A percentile compares a stretch with the other conserved stretches of the same genome.
Conservation (phyloP, 257 asterid species). For the Plantago elongata region DNA sequence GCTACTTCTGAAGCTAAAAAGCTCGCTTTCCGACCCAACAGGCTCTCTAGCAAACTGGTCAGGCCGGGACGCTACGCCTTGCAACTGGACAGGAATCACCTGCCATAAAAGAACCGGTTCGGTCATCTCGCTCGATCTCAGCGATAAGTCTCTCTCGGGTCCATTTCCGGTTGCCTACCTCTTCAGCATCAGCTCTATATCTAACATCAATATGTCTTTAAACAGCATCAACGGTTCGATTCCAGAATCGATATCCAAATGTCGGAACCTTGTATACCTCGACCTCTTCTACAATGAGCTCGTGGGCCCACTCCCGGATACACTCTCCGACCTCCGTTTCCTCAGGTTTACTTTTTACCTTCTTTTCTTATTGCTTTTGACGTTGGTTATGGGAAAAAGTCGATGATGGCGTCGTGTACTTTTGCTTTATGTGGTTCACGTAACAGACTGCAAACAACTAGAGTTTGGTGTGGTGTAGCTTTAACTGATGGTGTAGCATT, state of each 20-base stretch:
- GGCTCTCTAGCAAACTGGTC: conserved; percentile 51
- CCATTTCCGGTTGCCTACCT: conserved; percentile 42
- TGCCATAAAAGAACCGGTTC: conserved; percentile 38
- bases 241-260: conserved; percentile 46
- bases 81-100: conserved; percentile 76
- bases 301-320: conserved; percentile 51
- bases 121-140: conserved; percentile 44
- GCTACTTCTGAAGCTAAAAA: conserved; percentile 34
- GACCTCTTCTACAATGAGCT: conserved; percentile 63
- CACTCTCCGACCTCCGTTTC: conserved; percentile 51
- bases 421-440: not conserved
- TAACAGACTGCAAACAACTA: no score
- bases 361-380: conserved; percentile 1
- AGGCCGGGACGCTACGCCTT: conserved; percentile 50
- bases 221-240: conserved; percentile 53
- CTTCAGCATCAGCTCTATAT: conserved; percentile 53
- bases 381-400: not conserved
- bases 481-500: not conserved
- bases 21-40: conserved; percentile 44
- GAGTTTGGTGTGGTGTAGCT: no score
- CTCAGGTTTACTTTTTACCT: conserved; percentile 52
- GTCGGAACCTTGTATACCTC: conserved; percentile 46
- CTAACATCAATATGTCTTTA: conserved; percentile 30
- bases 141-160: conserved; percentile 46
- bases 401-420: not conserved